These are phyloP conservation scores for Cryphonectria nitschkei DNA, from an alignment of 2,329 filamentous ascomycete genomes.

Conservation along the genomic window DNA sequence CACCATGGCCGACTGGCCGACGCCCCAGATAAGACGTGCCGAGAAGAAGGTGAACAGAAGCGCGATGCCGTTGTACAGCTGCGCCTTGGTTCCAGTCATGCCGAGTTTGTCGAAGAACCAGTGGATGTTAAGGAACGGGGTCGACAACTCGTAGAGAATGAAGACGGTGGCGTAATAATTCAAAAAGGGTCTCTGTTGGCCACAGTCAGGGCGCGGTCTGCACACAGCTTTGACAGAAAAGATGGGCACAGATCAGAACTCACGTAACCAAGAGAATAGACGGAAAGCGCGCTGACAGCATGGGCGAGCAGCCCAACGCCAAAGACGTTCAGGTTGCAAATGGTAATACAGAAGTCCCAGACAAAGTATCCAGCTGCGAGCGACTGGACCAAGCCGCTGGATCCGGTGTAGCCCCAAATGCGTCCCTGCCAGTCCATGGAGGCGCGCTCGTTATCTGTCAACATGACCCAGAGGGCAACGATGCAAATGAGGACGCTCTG, in stretches of 20 bases:
- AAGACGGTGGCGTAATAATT: slow-evolving; percentile 83
- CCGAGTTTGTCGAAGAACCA: slow-evolving; percentile 90
- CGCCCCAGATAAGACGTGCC: slow-evolving; percentile 78
- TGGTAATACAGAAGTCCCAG: slow-evolving; percentile 77
- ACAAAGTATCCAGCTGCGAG: slow-evolving; percentile 82
- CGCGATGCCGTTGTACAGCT: slow-evolving; percentile 77
- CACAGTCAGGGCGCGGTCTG: slow-evolving; percentile 3
- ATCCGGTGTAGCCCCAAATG: slow-evolving; percentile 78
- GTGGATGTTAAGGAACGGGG: slow-evolving; percentile 84
- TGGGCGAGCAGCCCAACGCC: slow-evolving; percentile 78
- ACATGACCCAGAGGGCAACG: slow-evolving; percentile 76
- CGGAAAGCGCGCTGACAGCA: slow-evolving; percentile 71
- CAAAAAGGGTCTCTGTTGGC: slow-evolving; percentile 73
- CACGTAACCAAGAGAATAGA: slow-evolving; percentile 81
- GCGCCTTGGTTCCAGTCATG: slow-evolving; percentile 73
- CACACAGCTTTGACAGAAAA: background rate
- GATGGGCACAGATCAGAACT: slow-evolving; percentile 41
- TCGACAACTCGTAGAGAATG: slow-evolving; percentile 86
- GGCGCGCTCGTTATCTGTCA: slow-evolving; percentile 67
- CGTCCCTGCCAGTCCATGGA: slow-evolving; percentile 69
- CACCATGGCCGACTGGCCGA: slow-evolving; percentile 70
- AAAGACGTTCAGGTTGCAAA: slow-evolving; percentile 71
- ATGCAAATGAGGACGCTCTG: slow-evolving; percentile 74
- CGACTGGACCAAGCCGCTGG: slow-evolving; percentile 72
- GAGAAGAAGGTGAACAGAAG: slow-evolving; percentile 76